Conservation (phyloP, 257 asterid species). For the Forsythia suspensa region DNA sequence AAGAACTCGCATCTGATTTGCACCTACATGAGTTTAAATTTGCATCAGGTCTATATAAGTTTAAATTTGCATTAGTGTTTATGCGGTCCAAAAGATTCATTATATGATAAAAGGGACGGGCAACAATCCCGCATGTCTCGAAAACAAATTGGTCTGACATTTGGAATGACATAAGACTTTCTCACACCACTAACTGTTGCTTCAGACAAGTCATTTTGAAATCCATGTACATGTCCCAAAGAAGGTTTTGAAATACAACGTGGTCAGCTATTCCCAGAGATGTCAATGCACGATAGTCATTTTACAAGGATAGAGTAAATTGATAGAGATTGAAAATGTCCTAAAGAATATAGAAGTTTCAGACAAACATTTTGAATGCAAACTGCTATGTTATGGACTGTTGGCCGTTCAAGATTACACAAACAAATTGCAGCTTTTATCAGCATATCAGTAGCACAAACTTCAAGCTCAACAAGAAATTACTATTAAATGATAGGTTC, state of each 20-base stretch:
- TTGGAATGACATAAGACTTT: neutral
- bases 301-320: too few relatives aligned
- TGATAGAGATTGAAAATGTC: neutral
- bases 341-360: neutral
- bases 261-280: neutral
- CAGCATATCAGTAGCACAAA: too few relatives aligned
- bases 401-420: too few relatives aligned
- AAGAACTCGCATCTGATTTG: too few relatives aligned
- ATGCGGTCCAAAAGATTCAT: neutral
- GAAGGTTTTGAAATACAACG: neutral
- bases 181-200: neutral
- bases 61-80: neutral
- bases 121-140: neutral
- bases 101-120: neutral
- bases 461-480: too few relatives aligned
- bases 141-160: neutral
- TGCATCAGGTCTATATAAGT: too few relatives aligned
- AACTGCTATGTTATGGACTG: too few relatives aligned
- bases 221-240: neutral
- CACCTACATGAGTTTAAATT: too few relatives aligned
- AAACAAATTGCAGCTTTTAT: too few relatives aligned
- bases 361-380: too few relatives aligned
- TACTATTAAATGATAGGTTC: too few relatives aligned
- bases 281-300: neutral
- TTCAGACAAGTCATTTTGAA: neutral